Evolutionary conservation across 176 grass and related monocot species (phyloP), one percentile per base, ranked within the genome.

Genomic region (Aegilops sharonensis): DNA sequence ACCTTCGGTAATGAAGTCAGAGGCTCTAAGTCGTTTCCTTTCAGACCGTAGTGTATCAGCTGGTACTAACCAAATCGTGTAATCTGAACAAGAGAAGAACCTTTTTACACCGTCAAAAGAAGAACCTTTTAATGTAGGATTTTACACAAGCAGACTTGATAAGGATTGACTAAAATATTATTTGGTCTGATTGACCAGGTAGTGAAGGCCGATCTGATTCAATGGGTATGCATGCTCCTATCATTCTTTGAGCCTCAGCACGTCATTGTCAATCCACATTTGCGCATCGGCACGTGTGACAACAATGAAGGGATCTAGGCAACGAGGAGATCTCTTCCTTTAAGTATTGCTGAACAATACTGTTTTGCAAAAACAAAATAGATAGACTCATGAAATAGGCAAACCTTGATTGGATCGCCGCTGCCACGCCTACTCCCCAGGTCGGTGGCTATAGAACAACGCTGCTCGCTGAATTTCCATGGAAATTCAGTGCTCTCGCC

Each of bases 131-230:
- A 40, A 3, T 20, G 17, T 36, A 68, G 31, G 36, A 37, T 39
- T 75, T 48, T 35, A 64, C 20, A 42, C 62, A 29, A 21, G 62
- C 8, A 60, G 13, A 14, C 54, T 34, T 61, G 45, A 66, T 9
- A 75, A 80, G 47, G 8, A 74, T 54, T 68, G 68, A 56, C 30
- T 17, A 52, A 65, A 78, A 54, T 43, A 65, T 27, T 45, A 68
- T 57, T 61, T 68, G 29, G 68, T 84, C 60, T 10, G 11, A 61
- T 34, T 59, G 67, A 60, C 32, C 61, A 80, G 66, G 84, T 75
- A n/a, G 57, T 8, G 68, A 68, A 87, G 60, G 75, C 59, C 34
- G 68, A 68, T 84, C 59, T 84, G 59, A 87, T 75, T 79, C 45
- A 78, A 67, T 32, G 34, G 12, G 66, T 56, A 29, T 8, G 23